Evolutionary conservation across 192 early-diverging fungal species (phyloP), one percentile per base, ranked within the genome.

Genomic region (Obelidium mucronatum): DNA sequence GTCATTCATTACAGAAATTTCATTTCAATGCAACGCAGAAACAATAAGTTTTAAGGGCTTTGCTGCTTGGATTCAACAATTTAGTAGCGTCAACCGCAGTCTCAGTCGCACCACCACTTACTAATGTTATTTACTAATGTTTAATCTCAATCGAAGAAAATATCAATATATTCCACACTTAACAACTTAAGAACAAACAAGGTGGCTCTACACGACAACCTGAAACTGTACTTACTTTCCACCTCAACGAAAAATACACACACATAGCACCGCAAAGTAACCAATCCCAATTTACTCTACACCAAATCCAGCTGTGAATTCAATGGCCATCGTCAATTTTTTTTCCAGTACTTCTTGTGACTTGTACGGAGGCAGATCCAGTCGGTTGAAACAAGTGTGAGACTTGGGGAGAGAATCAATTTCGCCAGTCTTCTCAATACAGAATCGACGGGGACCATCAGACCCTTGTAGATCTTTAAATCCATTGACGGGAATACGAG

Each of bases 391-490:
- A 80, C 95, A 99, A 11, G 97, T 98, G 79, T 99, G 97, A 36
- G 89, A 90, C 82, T 99, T 97, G 15, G 97, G 97, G 74, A 99
- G 82, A 34, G 90, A 88, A 8, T 90, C 85, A 24, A 91, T 84
- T 58, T 97, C 94, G 17, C 96, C 96, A 19, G 93, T 87, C 80
- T 96, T 97, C 79, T 99, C 97, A 70, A 99, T 94, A 0, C 95
- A 97, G 76, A 99, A 99, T 44, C 94, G 85, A 51, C 97, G 84
- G 4, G 97, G 97, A 0, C 97, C 97, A 81, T 99, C 97, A 74
- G 90, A 92, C 39, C 97, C 97, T 82, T 99, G 97, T 54, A 99
- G 80, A 78, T 99, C 97, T 77, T 97, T 99, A 84, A 99, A 99
- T 3, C 97, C 97, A 74, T 97, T 99, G 77, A 99, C 96, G 2